A percentile compares a stretch with the other conserved stretches of the same genome.
phyloP scores from a whole-genome alignment of 345 rosid species.

The Eucalyptus victrix region DNA sequence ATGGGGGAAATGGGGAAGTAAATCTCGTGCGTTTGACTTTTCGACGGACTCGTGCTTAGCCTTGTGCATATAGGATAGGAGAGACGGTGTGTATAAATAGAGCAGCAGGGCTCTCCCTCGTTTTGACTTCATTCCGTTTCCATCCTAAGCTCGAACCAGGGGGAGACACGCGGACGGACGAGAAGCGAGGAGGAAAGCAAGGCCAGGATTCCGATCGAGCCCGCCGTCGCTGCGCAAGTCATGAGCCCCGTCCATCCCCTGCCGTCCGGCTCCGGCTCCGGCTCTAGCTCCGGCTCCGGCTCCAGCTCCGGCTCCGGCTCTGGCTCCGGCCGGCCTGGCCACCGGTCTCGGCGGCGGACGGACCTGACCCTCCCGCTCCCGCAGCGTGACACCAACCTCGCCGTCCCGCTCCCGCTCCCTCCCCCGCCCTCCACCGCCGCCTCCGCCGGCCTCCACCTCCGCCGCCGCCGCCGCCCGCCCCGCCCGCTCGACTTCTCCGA shows the following conservation, averaged over 20 bases:
- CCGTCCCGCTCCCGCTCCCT: neutral
- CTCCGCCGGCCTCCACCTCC: neutral
- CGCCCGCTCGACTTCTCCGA: slow-evolving; percentile 23
- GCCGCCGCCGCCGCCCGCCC: neutral
- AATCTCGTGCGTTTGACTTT: neutral
- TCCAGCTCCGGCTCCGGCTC: neutral
- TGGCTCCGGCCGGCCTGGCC: neutral
- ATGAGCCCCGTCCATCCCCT: neutral
- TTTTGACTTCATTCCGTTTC: neutral
- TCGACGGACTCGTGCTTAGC: neutral
- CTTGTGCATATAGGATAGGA: too few relatives aligned
- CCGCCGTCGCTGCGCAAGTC: too few relatives aligned
- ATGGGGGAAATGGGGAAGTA: neutral
- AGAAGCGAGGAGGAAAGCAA: neutral
- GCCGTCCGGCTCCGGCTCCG: neutral
- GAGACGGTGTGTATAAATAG: too few relatives aligned
- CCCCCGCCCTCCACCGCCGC: neutral
- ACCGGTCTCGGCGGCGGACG: neutral
- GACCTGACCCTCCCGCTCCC: neutral
- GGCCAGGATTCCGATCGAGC: neutral
- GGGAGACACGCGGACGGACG: neutral
- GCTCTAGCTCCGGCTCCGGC: too few relatives aligned
- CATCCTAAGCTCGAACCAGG: neutral
- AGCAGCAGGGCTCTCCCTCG: too few relatives aligned
- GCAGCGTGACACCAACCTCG: neutral